Evolutionary conservation across 192 early-diverging fungal genomes (phyloP).

Genomic region (Backusella circina): DNA sequence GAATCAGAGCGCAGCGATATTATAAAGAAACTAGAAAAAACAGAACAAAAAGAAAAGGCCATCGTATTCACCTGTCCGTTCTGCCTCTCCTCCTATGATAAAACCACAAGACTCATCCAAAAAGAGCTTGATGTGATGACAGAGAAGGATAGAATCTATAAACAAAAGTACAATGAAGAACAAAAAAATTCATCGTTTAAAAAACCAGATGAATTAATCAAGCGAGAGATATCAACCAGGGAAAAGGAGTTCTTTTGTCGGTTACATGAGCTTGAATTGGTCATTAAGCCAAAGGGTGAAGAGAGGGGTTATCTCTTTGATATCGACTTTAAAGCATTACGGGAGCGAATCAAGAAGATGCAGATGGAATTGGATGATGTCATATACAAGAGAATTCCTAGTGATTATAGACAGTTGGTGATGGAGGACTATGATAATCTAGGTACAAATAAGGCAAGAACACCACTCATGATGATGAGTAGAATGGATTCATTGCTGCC

Average conservation of each 20-base stretch:
- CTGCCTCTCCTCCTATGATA: not conserved
- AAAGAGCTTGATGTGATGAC: not conserved
- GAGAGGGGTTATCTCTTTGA: slow-evolving; percentile 29
- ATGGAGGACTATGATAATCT: slow-evolving; percentile 31
- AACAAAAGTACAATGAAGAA: not conserved
- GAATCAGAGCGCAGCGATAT: not conserved
- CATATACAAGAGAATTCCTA: slow-evolving; percentile 21
- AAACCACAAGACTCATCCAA: not conserved
- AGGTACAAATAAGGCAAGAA: slow-evolving; percentile 41
- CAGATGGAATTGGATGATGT: slow-evolving; percentile 32
- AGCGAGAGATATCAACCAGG: not conserved
- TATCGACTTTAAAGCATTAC: slow-evolving; percentile 37
- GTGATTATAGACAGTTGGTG: slow-evolving; percentile 30
- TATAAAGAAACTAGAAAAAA: not conserved
- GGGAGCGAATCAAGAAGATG: slow-evolving; percentile 28
- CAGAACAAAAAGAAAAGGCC: not conserved
- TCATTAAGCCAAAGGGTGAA: slow-evolving; percentile 37
- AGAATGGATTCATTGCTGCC: slow-evolving; percentile 44
- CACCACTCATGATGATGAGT: slow-evolving; percentile 35
- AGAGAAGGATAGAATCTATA: not conserved
- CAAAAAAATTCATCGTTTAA: not conserved
- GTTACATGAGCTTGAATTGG: slow-evolving; percentile 36
- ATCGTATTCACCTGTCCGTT: not conserved
- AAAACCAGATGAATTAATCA: not conserved
- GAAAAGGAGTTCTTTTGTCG: slow-evolving; percentile 38